These are phyloP conservation scores for Digitaria exilis DNA, from an alignment of 202 grass and related monocot genomes.

Conservation along the genomic window DNA sequence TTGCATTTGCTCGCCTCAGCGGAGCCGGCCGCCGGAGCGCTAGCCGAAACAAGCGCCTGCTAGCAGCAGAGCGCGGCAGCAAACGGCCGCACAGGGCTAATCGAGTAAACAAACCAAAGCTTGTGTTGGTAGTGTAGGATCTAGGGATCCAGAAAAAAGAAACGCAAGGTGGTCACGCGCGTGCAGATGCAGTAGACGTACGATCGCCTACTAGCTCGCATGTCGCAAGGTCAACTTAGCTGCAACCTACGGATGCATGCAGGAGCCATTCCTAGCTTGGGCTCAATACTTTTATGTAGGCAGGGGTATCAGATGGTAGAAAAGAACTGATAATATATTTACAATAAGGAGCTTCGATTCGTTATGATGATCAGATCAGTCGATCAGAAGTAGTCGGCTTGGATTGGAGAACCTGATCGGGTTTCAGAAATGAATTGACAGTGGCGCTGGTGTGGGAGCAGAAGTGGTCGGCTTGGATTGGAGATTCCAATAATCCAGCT, in stretches of 20 bases:
- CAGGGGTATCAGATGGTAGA: not conserved
- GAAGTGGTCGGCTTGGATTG: conserved; percentile 19
- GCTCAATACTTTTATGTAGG: not conserved
- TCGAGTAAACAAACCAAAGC: conserved; percentile 35
- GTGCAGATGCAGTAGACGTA: not conserved
- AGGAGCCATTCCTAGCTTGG: no score
- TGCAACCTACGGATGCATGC: conserved; percentile 2
- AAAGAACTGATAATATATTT: conserved; percentile 8
- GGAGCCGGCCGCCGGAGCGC: not conserved
- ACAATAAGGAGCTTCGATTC: not conserved
- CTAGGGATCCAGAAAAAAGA: not conserved
- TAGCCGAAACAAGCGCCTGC: not conserved
- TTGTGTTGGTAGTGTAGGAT: not conserved
- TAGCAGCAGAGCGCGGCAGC: conserved; percentile 5
- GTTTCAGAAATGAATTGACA: conserved; percentile 25
- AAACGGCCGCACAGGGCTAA: conserved; percentile 4
- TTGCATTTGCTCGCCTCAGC: not conserved
- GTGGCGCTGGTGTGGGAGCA: not conserved
- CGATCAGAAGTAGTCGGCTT: no score
- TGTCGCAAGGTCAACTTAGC: conserved; percentile 49
- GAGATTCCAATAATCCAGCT: conserved; percentile 15
- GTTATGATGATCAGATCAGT: conserved; percentile 21
- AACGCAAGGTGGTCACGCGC: not conserved
- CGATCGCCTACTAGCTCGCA: not conserved
- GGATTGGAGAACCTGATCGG: conserved; percentile 30